Percentiles rank a stretch among this genome's conserved stretches.
These are phyloP conservation scores for Podosphaera fusca DNA, from an alignment of 2,329 filamentous ascomycete species.

Conservation along the genomic window DNA sequence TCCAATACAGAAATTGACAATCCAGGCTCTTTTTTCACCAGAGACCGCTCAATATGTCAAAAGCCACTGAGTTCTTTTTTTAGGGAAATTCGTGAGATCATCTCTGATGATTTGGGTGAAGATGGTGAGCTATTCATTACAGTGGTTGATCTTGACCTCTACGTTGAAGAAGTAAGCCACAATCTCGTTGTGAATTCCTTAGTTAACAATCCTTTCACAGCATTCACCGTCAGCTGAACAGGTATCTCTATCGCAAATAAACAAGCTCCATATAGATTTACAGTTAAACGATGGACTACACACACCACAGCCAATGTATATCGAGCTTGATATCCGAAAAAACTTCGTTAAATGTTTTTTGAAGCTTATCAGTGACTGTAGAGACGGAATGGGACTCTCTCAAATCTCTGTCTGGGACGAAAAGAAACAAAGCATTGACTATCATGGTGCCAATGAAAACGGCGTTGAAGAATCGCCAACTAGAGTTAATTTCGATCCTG, in stretches of 20 bases:
- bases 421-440: slow-evolving; percentile 8
- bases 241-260: slow-evolving; percentile 30
- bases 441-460: slow-evolving; percentile 2
- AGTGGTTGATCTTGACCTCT: slow-evolving; percentile 29
- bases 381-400: slow-evolving; percentile 28
- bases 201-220: slow-evolving; percentile 18
- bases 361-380: slow-evolving; percentile 27
- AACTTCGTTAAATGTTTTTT: slow-evolving; percentile 29
- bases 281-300: slow-evolving; percentile 32
- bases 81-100: slow-evolving; percentile 27
- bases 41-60: slow-evolving; percentile 29
- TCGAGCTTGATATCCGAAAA: slow-evolving; percentile 29
- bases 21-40: slow-evolving; percentile 30
- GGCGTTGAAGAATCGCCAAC: background rate
- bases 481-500: background rate
- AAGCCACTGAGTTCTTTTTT: slow-evolving; percentile 31
- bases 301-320: slow-evolving; percentile 30
- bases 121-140: slow-evolving; percentile 33
- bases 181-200: slow-evolving; percentile 3
- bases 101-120: slow-evolving; percentile 29
- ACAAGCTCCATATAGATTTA: slow-evolving; percentile 34
- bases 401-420: slow-evolving; percentile 11
- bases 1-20: slow-evolving; percentile 28
- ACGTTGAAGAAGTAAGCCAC: slow-evolving; percentile 30
- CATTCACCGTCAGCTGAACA: slow-evolving; percentile 24